phyloP scores from a whole-genome alignment of 2,329 filamentous ascomycete genomes.

The Venturia carpophila region DNA sequence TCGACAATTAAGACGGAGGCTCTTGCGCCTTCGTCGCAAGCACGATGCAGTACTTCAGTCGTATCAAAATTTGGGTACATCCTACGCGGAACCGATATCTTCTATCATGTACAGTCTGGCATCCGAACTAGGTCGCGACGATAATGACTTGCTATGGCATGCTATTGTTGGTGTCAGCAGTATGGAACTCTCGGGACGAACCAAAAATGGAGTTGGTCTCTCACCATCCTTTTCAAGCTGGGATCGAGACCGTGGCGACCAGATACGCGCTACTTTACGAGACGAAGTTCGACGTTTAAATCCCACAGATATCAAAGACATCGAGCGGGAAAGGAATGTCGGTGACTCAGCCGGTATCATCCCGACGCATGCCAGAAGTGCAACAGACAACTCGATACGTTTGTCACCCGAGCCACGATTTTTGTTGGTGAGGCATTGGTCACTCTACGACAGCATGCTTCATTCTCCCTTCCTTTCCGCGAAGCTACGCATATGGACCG shows the following conservation, averaged over 20 bases:
- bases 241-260: conserved; percentile 73
- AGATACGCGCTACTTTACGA: conserved; percentile 75
- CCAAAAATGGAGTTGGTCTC: conserved; percentile 68
- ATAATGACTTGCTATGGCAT: conserved; percentile 93
- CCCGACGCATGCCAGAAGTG: conserved; percentile 77
- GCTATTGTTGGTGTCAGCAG: conserved; percentile 93
- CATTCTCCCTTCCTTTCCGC: conserved; percentile 93
- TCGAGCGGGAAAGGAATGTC: conserved; percentile 51
- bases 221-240: conserved; percentile 58
- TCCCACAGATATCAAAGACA: conserved; percentile 57
- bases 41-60: conserved; percentile 67
- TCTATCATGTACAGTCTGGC: conserved; percentile 92
- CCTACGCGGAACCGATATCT: conserved; percentile 89
- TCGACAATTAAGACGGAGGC: conserved; percentile 60
- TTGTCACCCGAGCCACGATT: conserved; percentile 91
- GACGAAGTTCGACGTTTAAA: conserved; percentile 94
- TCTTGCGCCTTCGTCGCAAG: conserved; percentile 67
- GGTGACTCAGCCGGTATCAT: conserved; percentile 73
- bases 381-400: conserved; percentile 85
- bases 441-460: conserved; percentile 95
- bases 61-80: conserved; percentile 82
- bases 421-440: conserved; percentile 90
- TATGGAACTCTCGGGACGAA: conserved; percentile 82
- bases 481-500: conserved; percentile 88
- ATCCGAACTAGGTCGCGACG: conserved; percentile 88